These are phyloP conservation scores for Boechera divaricarpa DNA, from an alignment of 345 rosid species.

Conservation along the genomic window DNA sequence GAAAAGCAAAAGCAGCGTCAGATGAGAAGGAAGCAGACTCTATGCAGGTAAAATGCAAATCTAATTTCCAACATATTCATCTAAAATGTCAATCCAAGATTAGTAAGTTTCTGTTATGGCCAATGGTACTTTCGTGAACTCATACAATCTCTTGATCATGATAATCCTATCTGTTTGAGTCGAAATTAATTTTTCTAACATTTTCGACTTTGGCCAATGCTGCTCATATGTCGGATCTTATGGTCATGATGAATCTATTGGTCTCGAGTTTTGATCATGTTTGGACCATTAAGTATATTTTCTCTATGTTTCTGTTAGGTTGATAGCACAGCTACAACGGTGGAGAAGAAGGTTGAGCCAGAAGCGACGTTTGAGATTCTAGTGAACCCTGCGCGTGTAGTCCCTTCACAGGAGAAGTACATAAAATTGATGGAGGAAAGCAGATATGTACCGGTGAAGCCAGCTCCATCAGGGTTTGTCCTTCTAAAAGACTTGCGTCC, in stretches of 20 bases:
- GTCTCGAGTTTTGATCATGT: not conserved
- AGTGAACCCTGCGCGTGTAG: slow-evolving; percentile 91
- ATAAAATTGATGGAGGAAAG: slow-evolving; percentile 75
- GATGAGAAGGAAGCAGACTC: slow-evolving; percentile 80
- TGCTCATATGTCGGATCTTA: not conserved
- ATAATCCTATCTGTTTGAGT: not conserved
- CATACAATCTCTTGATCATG: not conserved
- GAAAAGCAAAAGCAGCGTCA: slow-evolving; percentile 67
- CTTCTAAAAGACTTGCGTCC: slow-evolving; percentile 82
- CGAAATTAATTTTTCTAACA: not conserved
- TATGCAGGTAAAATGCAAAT: slow-evolving; percentile 72
- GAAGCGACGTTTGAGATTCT: slow-evolving; percentile 78
- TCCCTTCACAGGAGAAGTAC: slow-evolving; percentile 84
- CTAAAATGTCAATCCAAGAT: not conserved
- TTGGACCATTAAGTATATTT: not conserved
- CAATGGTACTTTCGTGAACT: not conserved
- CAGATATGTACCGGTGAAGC: slow-evolving; percentile 84
- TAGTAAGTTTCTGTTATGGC: not conserved
- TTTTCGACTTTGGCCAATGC: not conserved
- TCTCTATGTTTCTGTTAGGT: slow-evolving; percentile 52
- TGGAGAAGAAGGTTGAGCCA: slow-evolving; percentile 82
- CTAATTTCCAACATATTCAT: not conserved
- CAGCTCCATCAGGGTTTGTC: slow-evolving; percentile 88
- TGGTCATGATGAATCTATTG: not conserved
- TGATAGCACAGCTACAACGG: slow-evolving; percentile 62